Evolutionary conservation across 352 stramenopile species (phyloP).

Genomic region (Blastocystis sp.): DNA sequence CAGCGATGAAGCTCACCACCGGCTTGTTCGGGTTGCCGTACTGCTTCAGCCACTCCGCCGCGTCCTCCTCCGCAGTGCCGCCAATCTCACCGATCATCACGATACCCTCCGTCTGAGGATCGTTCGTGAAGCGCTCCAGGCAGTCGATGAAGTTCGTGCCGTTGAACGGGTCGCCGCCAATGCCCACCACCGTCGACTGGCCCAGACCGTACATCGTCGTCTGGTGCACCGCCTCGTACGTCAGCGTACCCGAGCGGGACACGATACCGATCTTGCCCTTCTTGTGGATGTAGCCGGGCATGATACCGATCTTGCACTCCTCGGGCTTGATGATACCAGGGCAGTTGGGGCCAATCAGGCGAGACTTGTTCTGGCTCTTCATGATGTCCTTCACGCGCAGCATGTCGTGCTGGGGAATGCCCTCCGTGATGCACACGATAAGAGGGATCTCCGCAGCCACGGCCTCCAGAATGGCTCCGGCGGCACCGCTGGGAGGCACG

Average conservation of each 20-base stretch:
- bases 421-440: conserved; percentile 96
- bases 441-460: conserved; percentile 87
- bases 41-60: conserved; percentile 87
- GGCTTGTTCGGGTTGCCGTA: conserved; percentile 86
- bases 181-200: conserved; percentile 97
- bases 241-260: conserved; percentile 93
- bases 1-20: conserved; percentile 98
- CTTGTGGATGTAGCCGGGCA: conserved; percentile 98
- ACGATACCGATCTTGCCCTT: conserved; percentile 97
- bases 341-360: conserved; percentile 98
- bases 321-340: conserved; percentile 99
- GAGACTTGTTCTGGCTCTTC: conserved; percentile 85
- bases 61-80: conserved; percentile 93
- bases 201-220: conserved; percentile 91
- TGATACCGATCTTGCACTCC: conserved; percentile 99
- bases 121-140: conserved; percentile 95
- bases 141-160: conserved; percentile 99
- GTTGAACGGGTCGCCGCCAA: conserved; percentile 99
- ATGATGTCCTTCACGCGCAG: conserved; percentile 92
- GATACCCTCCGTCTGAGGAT: conserved; percentile 94
- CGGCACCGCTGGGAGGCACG: conserved; percentile 94
- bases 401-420: conserved; percentile 99
- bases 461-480: conserved; percentile 94
- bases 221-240: conserved; percentile 76
- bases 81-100: conserved; percentile 99